Base-by-base conservation (phyloP, 768 basidiomycete species). In the Tylopilus subfusipes region DNA sequence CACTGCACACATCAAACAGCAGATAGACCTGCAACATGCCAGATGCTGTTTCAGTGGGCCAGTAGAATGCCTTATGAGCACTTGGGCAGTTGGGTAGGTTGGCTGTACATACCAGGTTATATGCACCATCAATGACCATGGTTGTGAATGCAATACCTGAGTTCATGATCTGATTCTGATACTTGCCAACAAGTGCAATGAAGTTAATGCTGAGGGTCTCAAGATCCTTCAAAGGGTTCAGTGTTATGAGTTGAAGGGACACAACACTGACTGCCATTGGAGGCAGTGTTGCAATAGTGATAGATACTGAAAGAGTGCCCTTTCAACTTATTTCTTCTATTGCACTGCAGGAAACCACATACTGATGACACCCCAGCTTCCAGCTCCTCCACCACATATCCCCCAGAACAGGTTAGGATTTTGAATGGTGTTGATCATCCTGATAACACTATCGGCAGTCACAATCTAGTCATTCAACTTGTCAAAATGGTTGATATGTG, bases 381-480 rank as follows among this genome's bases (percentile, higher is more conserved):
- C n/a, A n/a, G n/a, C n/a, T n/a, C n/a, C n/a, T n/a, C n/a, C 68
- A 82, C 80, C 81, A 34, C 81, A 70, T 22, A 82, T 59, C 0
- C 81, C 82, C 76, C 78, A 82, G 63, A 79, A 82, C 0, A 82
- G 69, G 50, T 82, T 77, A 8, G 68, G 12, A 58, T 80, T 68
- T 44, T 71, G 67, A 55, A 68, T 66, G 0, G 63, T 56, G 58
- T 81, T 82, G 30, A 71, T 74, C 2, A 57, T 72, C 42, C 76
- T 63, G 31, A 71, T 55, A 2, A 65, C 52, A 10, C 78, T 79
- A 42, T 71, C 64, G 0, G 80, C 67, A 22, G 70, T 75, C 9
- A 82, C 77, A 4, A 79, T 58, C 4, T 65, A 68, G 3, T 9
- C 16, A 39, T 36, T 10, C 2, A 36, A 4, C 12, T 21, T 16